Evolutionary conservation across 1,284 basidiomycete species (phyloP), one percentile per base, ranked within the genome.

Genomic region (Cryptococcus deneoformans): DNA sequence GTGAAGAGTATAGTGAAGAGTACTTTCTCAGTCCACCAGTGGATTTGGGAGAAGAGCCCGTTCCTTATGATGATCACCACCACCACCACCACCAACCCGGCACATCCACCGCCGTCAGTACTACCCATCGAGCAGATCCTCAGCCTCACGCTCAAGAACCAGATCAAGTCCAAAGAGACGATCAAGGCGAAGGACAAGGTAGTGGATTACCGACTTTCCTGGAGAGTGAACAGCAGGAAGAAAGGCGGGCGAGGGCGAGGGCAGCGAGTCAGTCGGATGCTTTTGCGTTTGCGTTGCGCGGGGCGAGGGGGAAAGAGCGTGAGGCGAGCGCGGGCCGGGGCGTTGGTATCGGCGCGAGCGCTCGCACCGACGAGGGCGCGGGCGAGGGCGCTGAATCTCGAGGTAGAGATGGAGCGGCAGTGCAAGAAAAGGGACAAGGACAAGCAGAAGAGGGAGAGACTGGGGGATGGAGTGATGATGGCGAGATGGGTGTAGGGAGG

Each of bases 181-280:
- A 29, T 2, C 29, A 47, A 46, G 50, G 54, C 11, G 35, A 35
- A 24, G 11, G 29, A 8, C 48, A 43, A 39, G 35, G n/a, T 37
- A 57, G 42, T 34, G 64, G 54, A 6, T 54, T 74, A n/a, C 74
- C 74, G 7, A 70, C 58, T 2, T 76, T 76, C 50, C 48, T 66
- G 34, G 74, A 76, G 60, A 66, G 63, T 36, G 68, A 76, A 54
- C 70, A 56, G 29, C 69, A 73, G 58, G 67, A 44, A 10, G 43
- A 47, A 29, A 47, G 20, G 46, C 40, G 40, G 16, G 29, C 29
- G 29, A 29, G 29, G 29, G 29, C 29, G 29, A 29, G 29, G 29
- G 29, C 29, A 29, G 29, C 29, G 29, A 29, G 29, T 29, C 29
- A 4, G 3, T 29, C 29, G 29, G 29, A 29, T 29, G 29, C 5